Evolutionary conservation across 768 basidiomycete species (phyloP), one percentile per base, ranked within the genome.

Genomic region (Butyriboletus loyo): DNA sequence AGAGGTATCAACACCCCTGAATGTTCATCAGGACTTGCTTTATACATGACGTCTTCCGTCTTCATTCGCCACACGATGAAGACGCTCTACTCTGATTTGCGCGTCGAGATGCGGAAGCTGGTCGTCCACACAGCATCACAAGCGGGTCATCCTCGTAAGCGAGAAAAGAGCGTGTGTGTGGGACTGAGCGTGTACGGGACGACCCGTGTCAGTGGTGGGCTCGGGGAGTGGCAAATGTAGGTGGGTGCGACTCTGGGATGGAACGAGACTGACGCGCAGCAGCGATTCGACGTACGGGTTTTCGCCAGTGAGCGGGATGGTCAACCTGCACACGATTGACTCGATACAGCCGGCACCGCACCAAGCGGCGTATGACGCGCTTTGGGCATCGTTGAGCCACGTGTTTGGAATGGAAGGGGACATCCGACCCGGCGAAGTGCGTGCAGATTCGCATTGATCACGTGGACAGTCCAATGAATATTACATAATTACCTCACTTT

Each of bases 341-440:
- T 85, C 84, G n/a, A 90, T 92, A 42, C 79, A 84, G 40, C 89
- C 89, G 0, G 84, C 85, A 1, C 89, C 89, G 4, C 86, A 88
- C 61, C 75, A 82, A 44, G 78, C 84, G 0, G 85, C 85, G 3
- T 89, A 85, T 61, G 82, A 86, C 50, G 78, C 84, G 2, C 72
- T 89, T 1, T 72, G 78, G 17, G 58, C 63, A 10, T 67, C 68
- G 17, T 53, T 76, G 11, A 56, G 49, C 35, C 59, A 49, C 7
- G 36, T 60, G 15, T 69, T 70, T 25, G 67, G 67, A 0, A 43
- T 63, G 10, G 50, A 43, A 7, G 55, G 57, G 8, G 55, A 60
- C 37, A 46, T 66, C 22, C 34, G 58, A 46, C 42, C 42, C n/a
- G 28, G 42, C 15, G 5, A 41, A 41, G 17, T 25, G 24, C 40